phyloP scores from a whole-genome alignment of 2,329 filamentous ascomycete genomes.

The Alternaria arborescens region DNA sequence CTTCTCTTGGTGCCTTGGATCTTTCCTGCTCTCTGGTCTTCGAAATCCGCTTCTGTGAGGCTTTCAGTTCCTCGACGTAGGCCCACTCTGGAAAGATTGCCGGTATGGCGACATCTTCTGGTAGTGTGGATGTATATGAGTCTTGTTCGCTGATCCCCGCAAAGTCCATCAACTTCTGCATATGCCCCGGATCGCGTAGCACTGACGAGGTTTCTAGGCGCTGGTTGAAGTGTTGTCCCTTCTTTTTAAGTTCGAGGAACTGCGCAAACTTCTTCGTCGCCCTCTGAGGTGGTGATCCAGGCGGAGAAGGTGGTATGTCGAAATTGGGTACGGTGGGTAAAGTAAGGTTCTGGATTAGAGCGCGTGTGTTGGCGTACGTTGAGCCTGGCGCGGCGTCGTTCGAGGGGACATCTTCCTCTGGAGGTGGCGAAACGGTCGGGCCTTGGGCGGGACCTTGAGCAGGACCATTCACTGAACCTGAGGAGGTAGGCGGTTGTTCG shows the following conservation, averaged over 20 bases:
- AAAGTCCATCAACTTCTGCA: slow-evolving; percentile 76
- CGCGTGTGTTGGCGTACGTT: slow-evolving; percentile 72
- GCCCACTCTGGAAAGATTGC: slow-evolving; percentile 53
- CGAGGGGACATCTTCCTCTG: slow-evolving; percentile 21
- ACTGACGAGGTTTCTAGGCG: slow-evolving; percentile 72
- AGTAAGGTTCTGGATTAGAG: slow-evolving; percentile 74
- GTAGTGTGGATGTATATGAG: slow-evolving; percentile 71
- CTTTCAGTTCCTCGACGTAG: slow-evolving; percentile 54
- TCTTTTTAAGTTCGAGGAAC: slow-evolving; percentile 79
- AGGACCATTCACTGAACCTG: slow-evolving; percentile 35
- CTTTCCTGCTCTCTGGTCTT: slow-evolving; percentile 46
- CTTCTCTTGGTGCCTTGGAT: slow-evolving; percentile 37
- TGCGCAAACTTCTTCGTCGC: slow-evolving; percentile 74
- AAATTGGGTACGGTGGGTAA: slow-evolving; percentile 76
- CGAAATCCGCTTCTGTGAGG: slow-evolving; percentile 50
- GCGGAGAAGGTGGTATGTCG: slow-evolving; percentile 77
- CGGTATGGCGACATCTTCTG: slow-evolving; percentile 51
- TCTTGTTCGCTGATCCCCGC: slow-evolving; percentile 64
- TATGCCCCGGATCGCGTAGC: slow-evolving; percentile 75
- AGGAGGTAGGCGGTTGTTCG: slow-evolving; percentile 14
- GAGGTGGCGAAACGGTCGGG: slow-evolving; percentile 34
- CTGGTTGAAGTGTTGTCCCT: slow-evolving; percentile 80
- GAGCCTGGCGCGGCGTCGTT: slow-evolving; percentile 56
- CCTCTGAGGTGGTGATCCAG: slow-evolving; percentile 58
- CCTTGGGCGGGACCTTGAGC: slow-evolving; percentile 42